Percentiles rank a stretch among this genome's conserved stretches.
phyloP scores from a whole-genome alignment of 1,284 basidiomycete species.

The Erythrobasidium hasegawianum region DNA sequence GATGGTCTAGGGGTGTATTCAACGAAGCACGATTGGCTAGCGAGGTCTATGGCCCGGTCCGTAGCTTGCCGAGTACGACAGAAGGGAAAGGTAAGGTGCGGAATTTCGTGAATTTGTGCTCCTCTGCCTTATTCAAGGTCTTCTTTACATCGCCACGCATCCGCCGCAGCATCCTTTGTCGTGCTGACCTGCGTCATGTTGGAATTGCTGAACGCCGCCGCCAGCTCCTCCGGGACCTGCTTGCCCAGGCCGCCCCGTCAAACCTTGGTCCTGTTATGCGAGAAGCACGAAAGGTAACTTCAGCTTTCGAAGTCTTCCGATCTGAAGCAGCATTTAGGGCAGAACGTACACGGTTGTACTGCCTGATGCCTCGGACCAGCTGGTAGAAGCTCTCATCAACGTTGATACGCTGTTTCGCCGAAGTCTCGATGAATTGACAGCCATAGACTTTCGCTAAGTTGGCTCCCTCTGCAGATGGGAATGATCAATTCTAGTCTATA shows the following conservation, averaged over 20 bases:
- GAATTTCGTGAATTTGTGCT: no score
- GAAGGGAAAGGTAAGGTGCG: no score
- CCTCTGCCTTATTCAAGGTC: no score
- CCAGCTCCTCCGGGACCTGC: constrained; percentile 55
- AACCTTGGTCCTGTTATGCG: constrained; percentile 42
- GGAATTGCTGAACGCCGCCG: constrained; percentile 33
- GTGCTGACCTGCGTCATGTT: constrained; percentile 19
- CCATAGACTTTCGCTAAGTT: constrained; percentile 94
- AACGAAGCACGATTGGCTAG: no score
- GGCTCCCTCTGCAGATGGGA: constrained; percentile 71
- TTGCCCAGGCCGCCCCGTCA: constrained; percentile 41
- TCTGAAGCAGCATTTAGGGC: constrained; percentile 37
- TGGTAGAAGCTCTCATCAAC: constrained; percentile 98
- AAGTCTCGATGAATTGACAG: constrained; percentile 97
- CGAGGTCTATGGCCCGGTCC: no score
- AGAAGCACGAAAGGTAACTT: no score
- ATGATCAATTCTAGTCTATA: background rate
- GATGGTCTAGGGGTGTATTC: no score
- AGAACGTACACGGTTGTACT: constrained; percentile 77
- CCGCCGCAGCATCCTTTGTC: constrained; percentile 31
- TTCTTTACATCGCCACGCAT: constrained; percentile 28
- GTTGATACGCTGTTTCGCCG: constrained; percentile 96
- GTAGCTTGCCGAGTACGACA: no score
- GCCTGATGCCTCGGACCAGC: constrained; percentile 92
- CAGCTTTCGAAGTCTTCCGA: no score